Base-by-base conservation (phyloP, 306 rosid species). In the Vigna hirtella region DNA sequence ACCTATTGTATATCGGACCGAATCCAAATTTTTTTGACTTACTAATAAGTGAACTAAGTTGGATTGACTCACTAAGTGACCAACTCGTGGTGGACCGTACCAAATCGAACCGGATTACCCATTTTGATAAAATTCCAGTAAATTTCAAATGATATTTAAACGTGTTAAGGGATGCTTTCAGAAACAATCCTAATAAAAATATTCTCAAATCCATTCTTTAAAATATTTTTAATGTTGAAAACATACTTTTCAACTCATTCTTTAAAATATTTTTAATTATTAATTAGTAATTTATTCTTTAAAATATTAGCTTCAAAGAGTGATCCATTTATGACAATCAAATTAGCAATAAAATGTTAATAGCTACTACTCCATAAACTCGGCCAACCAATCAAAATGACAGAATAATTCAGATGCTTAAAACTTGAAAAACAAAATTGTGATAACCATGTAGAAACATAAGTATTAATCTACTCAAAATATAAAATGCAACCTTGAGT, bases 401-500 rank as follows among this genome's bases (percentile, higher is more conserved):
- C 56, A 5, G 16, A 38, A 26, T 26, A 65, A 65, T 38, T 16
- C 5, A 66, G 14, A 40, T 5, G 15, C 56, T 15, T 15, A 26
- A 70, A 20, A 14, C 56, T 7, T 15, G 30, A 70, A 38, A 13
- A 45, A 30, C 45, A 62, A n/a, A 30, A 26, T 16, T 58, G 43
- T 28, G 45, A 68, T 22, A 69, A 8, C 26, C 10, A 3, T 26
- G 49, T 7, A 52, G 64, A 52, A 28, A 30, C 58, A 68, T 47
- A 7, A 26, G n/a, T 7, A 22, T 50, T 52, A 43, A 77, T 77
- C 79, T 28, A 61, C 5, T 12, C 45, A 34, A 17, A 76, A 66
- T 48, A 71, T 70, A 32, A 20, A 70, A 70, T 59, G 72, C 5
- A 67, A 51, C 58, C 28, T 71, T 18, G 32, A 36, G 50, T 34